Base-by-base conservation (phyloP, 192 early-diverging fungal species). In the Linnemannia zychae region DNA sequence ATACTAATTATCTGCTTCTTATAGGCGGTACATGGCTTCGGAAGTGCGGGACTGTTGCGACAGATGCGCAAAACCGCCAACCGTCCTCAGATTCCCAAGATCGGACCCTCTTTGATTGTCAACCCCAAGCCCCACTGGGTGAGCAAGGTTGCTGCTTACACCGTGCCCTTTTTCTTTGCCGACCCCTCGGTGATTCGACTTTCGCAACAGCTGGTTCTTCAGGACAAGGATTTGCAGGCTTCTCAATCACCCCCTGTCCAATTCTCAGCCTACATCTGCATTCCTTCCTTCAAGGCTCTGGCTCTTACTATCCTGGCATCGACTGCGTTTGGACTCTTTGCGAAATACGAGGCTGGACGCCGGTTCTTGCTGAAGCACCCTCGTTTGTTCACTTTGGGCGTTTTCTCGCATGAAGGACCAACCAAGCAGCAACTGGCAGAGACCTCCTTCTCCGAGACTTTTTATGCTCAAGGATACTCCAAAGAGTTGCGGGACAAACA, bases 191-290 rank as follows among this genome's bases (percentile, higher is more conserved):
- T 91, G 24, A 73, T 92, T 37, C 88, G 89, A 33, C 74, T 92
- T 17, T 89, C 90, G 2, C 93, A 93, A 44, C 89, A 93, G 70
- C 20, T 92, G 33, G 88, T 90, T 36, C 50, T 92, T 17, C 80
- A 83, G 67, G 74, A 87, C 75, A 85, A 90, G 52, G 89, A 87
- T 31, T 76, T 79, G 11, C 46, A 53, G n/a, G 40, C 71, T 2
- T 81, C 38, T 11, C 77, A 66, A 47, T 66, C 87, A 20, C 88
- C 84, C 17, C 91, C 90, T 7, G 86, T 92, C 22, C 93, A 94
- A 36, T 94, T 94, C 72, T 84, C 89, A 13, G 92, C 91, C 0
- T 95, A 95, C 67, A 80, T 93, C 47, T 86, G 90, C 17, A 80
- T 93, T 33, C 86, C 89, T 16, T 87, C 84, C 0, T 78, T 91